Percentiles rank a stretch among this genome's conserved stretches.
Conservation (phyloP, 1,284 basidiomycete species). For the Melampsora americana region DNA sequence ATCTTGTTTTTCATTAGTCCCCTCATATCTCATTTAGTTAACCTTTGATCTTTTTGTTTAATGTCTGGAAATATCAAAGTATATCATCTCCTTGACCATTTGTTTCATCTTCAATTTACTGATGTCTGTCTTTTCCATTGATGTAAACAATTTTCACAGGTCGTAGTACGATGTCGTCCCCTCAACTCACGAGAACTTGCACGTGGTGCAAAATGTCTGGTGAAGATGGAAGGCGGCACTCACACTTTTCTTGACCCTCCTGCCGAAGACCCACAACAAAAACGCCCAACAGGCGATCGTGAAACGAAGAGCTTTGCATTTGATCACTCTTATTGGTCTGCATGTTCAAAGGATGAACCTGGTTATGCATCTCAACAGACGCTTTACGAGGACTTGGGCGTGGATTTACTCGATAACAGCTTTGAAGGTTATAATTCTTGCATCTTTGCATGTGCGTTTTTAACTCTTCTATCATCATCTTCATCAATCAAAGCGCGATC, state of each 20-base stretch:
- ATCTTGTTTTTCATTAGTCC: neutral
- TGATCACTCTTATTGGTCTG: constrained; percentile 62
- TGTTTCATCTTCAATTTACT: neutral
- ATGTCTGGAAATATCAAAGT: constrained; percentile 45
- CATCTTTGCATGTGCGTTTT: constrained; percentile 85
- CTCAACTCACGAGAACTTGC: constrained; percentile 86
- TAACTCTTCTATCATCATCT: constrained; percentile 3
- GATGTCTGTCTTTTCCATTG: neutral
- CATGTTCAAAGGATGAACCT: constrained; percentile 78
- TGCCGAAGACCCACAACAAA: neutral
- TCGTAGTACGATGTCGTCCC: constrained; percentile 71
- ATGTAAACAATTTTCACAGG: constrained; percentile 2
- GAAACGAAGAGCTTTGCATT: constrained; percentile 44
- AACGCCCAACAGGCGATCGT: constrained; percentile 16
- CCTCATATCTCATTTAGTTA: neutral
- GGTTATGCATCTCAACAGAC: constrained; percentile 88
- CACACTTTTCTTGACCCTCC: constrained; percentile 86
- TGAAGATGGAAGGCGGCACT: constrained; percentile 80
- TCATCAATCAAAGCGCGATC: constrained; percentile 26
- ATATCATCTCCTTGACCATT: neutral
- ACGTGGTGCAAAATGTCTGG: constrained; percentile 82
- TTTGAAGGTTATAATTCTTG: constrained; percentile 97
- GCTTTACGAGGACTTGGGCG: constrained; percentile 88
- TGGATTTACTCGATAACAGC: constrained; percentile 88
- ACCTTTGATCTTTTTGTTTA: neutral